Conservation (phyloP, 2,329 filamentous ascomycete genomes). For the Elsinoe fawcettii region DNA sequence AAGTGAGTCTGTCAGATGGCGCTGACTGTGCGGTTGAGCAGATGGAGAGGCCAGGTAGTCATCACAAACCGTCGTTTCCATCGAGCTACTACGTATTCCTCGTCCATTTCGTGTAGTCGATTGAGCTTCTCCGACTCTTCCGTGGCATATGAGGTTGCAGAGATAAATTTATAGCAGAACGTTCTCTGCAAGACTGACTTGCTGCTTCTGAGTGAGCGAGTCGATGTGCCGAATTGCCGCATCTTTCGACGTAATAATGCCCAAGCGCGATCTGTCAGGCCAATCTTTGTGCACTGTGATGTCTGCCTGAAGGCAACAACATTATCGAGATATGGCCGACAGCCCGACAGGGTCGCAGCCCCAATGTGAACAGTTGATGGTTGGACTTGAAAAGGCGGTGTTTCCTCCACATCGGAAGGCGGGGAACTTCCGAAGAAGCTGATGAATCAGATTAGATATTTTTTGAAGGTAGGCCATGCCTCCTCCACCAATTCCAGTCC, state of each 20-base stretch:
- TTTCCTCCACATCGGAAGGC: conserved; percentile 10
- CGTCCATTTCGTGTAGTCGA: too few species aligned
- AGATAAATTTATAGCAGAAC: too few species aligned
- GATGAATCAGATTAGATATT: conserved; percentile 15
- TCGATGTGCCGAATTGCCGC: not conserved
- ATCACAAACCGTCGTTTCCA: too few species aligned
- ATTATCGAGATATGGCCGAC: not conserved
- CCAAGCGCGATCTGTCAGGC: not conserved
- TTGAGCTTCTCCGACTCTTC: too few species aligned
- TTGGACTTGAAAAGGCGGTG: not conserved
- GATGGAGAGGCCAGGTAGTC: too few species aligned
- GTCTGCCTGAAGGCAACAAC: conserved; percentile 3
- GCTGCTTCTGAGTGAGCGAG: too few species aligned
- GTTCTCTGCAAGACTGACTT: too few species aligned
- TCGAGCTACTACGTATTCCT: too few species aligned
- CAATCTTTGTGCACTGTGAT: not conserved
- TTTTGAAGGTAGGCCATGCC: not conserved
- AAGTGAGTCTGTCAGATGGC: too few species aligned
- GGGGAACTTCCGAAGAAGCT: not conserved
- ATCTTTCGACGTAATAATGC: too few species aligned
- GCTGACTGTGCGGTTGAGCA: too few species aligned
- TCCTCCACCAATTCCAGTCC: not conserved
- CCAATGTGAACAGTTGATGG: not conserved
- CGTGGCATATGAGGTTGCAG: too few species aligned
- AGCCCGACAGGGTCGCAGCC: not conserved